These are phyloP conservation scores for Pseudocercospora pini-densiflorae DNA, from an alignment of 2,329 filamentous ascomycete species.

Conservation along the genomic window DNA sequence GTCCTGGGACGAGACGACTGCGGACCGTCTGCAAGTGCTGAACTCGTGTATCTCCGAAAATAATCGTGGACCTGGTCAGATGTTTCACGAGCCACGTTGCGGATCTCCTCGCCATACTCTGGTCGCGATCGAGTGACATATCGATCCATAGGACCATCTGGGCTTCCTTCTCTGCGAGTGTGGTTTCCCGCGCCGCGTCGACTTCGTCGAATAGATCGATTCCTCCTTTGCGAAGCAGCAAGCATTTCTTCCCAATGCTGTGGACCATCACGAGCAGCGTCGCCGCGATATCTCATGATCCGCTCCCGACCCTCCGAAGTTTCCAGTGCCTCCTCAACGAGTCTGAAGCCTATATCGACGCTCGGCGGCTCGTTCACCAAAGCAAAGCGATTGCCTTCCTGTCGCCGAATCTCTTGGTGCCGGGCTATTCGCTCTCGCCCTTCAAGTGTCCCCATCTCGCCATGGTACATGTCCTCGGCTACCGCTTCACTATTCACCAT, in stretches of 20 bases:
- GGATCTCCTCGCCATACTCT: constrained; percentile 23
- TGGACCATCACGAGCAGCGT: constrained; percentile 10
- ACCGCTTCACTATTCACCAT: constrained; percentile 31
- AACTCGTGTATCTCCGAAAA: constrained; percentile 31
- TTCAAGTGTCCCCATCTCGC: constrained; percentile 32
- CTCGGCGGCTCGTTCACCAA: constrained; percentile 27
- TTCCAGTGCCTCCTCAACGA: constrained; percentile 38
- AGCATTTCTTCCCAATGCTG: constrained; percentile 20
- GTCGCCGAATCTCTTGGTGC: constrained; percentile 40
- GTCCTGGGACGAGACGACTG: constrained; percentile 1
- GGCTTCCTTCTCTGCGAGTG: background rate
- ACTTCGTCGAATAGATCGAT: background rate
- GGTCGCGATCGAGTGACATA: constrained; percentile 1
- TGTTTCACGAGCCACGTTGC: constrained; percentile 23
- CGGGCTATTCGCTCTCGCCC: constrained; percentile 33
- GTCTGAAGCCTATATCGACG: constrained; percentile 39
- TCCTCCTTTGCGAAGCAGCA: constrained; percentile 4
- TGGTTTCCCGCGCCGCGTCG: background rate
- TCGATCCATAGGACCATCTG: background rate
- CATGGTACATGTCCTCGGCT: constrained; percentile 36
- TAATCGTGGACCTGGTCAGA: constrained; percentile 29
- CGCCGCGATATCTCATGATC: constrained; percentile 27
- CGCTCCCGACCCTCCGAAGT: constrained; percentile 35
- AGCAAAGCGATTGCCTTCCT: constrained; percentile 35
- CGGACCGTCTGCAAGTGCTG: constrained; percentile 11